Percentiles rank a stretch among this genome's conserved stretches.
Evolutionary conservation across 129 eudicot species (phyloP).

Genomic region (Dittrichia graveolens): DNA sequence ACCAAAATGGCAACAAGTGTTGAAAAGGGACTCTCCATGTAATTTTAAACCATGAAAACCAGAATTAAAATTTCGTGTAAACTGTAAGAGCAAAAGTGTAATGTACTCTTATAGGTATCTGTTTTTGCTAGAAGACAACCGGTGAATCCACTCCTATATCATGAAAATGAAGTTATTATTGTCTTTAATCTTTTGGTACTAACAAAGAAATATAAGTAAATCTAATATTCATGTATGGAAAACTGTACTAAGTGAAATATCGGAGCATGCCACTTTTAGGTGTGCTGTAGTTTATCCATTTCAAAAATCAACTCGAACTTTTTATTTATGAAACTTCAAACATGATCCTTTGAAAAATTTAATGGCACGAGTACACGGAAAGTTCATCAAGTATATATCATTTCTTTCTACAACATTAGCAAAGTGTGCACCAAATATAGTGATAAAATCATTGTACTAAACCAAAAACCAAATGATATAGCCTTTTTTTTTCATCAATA

Average conservation of each 20-base stretch:
- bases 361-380: slow-evolving; percentile 1
- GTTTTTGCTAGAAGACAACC: too few relatives aligned
- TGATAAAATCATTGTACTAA: background rate
- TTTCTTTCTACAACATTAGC: too few relatives aligned
- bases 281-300: background rate
- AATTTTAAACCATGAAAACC: too few relatives aligned
- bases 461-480: background rate
- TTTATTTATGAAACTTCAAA: background rate
- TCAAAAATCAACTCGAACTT: background rate
- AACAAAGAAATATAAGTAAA: too few relatives aligned
- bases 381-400: background rate
- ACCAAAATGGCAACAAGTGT: too few relatives aligned
- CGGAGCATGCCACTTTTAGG: background rate
- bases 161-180: too few relatives aligned
- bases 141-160: too few relatives aligned
- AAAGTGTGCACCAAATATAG: background rate
- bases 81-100: too few relatives aligned
- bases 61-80: too few relatives aligned
- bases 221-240: background rate
- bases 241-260: background rate
- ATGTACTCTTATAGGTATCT: too few relatives aligned
- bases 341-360: background rate
- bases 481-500: slow-evolving; percentile 2
- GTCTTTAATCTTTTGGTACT: too few relatives aligned
- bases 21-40: too few relatives aligned